Evolutionary conservation across 75 land plant species (phyloP).

Genomic region (Selaginella tamariscina): DNA sequence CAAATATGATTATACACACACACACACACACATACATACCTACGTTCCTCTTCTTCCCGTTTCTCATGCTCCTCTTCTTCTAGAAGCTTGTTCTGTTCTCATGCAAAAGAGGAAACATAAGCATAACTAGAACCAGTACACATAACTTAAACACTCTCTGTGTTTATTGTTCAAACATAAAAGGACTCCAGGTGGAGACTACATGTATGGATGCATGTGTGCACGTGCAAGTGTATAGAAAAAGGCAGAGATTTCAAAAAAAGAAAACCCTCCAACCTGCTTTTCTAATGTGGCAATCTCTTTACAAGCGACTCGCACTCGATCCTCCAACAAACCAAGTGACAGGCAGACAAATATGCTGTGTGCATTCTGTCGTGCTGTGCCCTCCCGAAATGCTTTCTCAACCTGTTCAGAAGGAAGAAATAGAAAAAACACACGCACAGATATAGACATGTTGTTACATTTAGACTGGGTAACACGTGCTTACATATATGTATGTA

Average conservation of each 20-base stretch:
- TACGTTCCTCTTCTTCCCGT: constrained; percentile 84
- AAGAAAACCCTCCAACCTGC: constrained; percentile 62
- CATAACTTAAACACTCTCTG: too few relatives aligned
- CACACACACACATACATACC: too few relatives aligned
- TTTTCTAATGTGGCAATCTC: constrained; percentile 92
- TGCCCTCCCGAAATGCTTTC: constrained; percentile 98
- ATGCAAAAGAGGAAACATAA: too few relatives aligned
- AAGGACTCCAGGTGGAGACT: too few relatives aligned
- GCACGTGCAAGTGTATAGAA: too few relatives aligned
- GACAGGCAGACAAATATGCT: constrained; percentile 90
- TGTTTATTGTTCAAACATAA: too few relatives aligned
- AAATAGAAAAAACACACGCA: too few relatives aligned
- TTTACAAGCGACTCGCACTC: constrained; percentile 96
- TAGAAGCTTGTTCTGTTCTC: constrained; percentile 88
- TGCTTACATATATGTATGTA: too few relatives aligned
- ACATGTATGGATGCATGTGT: too few relatives aligned
- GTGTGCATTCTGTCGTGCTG: constrained; percentile 98
- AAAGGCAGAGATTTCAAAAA: background rate
- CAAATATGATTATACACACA: too few relatives aligned
- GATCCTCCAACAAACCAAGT: constrained; percentile 80
- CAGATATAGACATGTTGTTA: background rate
- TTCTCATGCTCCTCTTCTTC: constrained; percentile 99
- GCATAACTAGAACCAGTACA: too few relatives aligned
- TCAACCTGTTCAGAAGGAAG: constrained; percentile 70
- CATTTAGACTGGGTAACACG: too few relatives aligned